A percentile compares a stretch with the other conserved stretches of the same genome.
Evolutionary conservation across 2,329 filamentous ascomycete species (phyloP).

Genomic region (Apiospora pterosperma): DNA sequence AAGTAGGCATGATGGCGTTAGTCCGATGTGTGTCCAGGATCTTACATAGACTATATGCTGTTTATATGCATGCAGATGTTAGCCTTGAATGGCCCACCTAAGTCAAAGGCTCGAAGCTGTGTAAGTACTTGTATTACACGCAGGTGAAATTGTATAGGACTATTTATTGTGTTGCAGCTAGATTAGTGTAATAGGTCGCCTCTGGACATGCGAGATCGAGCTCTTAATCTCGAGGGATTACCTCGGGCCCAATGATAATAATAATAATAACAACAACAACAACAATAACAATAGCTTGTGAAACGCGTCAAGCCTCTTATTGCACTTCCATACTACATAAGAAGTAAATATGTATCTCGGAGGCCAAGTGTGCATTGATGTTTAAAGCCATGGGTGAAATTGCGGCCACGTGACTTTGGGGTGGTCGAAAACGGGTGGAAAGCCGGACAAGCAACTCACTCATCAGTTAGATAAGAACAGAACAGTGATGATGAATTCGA

Average conservation of each 20-base stretch:
- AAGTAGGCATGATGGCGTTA: not conserved
- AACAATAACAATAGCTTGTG: not conserved
- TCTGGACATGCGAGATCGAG: not conserved
- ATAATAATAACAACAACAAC: not conserved
- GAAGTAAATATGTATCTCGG: too few species aligned
- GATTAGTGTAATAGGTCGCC: not conserved
- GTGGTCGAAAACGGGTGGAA: not conserved
- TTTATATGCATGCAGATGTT: not conserved
- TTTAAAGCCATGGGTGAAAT: not conserved
- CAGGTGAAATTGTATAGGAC: not conserved
- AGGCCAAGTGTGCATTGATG: not conserved
- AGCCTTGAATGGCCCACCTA: not conserved
- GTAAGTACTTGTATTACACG: not conserved
- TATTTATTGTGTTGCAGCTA: too few species aligned
- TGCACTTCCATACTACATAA: not conserved
- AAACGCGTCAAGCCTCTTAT: not conserved
- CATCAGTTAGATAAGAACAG: too few species aligned
- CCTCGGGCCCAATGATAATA: too few species aligned
- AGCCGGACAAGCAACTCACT: too few species aligned
- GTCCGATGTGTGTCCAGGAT: not conserved
- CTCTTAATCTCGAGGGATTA: not conserved
- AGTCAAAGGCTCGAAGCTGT: not conserved
- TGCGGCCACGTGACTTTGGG: not conserved
- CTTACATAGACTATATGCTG: not conserved
- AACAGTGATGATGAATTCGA: too few species aligned